Evolutionary conservation across 148 eudicot genomes (phyloP).

Genomic region (Persicaria tinctoria): DNA sequence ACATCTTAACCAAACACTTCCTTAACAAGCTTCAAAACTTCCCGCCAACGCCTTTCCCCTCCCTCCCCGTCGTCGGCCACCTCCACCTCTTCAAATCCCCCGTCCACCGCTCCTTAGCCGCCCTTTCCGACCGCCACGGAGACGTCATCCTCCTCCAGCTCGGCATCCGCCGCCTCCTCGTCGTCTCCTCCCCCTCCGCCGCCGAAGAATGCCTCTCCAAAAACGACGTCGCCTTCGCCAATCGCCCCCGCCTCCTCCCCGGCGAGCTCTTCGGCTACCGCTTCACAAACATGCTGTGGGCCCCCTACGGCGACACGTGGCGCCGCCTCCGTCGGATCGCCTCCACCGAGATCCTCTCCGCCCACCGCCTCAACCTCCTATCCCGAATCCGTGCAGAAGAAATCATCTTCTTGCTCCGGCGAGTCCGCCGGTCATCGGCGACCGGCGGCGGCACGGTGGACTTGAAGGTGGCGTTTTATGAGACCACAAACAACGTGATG

Average conservation of each 20-base stretch:
- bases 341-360: slow-evolving; percentile 26
- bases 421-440: neutral
- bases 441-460: slow-evolving; percentile 16
- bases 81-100: slow-evolving; percentile 33
- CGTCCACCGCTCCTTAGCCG: slow-evolving; percentile 21
- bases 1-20: slow-evolving; percentile 14
- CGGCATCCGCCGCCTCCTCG: slow-evolving; percentile 32
- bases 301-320: slow-evolving; percentile 39
- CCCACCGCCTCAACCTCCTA: slow-evolving; percentile 29
- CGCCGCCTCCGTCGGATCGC: slow-evolving; percentile 31
- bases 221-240: slow-evolving; percentile 34
- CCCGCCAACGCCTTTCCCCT: slow-evolving; percentile 35
- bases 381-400: slow-evolving; percentile 20
- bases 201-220: slow-evolving; percentile 30
- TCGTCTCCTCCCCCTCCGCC: slow-evolving; percentile 35
- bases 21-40: slow-evolving; percentile 21
- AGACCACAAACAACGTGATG: slow-evolving; percentile 25
- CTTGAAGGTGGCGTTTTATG: slow-evolving; percentile 24
- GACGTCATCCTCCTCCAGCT: slow-evolving; percentile 25
- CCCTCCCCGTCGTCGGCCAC: slow-evolving; percentile 39
- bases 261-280: slow-evolving; percentile 30
- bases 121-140: slow-evolving; percentile 23
- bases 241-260: slow-evolving; percentile 27
- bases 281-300: slow-evolving; percentile 29
- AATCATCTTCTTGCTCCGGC: slow-evolving; percentile 12